These are phyloP conservation scores for Naganishia liquefaciens DNA, from an alignment of 1,284 basidiomycete species.

Conservation along the genomic window DNA sequence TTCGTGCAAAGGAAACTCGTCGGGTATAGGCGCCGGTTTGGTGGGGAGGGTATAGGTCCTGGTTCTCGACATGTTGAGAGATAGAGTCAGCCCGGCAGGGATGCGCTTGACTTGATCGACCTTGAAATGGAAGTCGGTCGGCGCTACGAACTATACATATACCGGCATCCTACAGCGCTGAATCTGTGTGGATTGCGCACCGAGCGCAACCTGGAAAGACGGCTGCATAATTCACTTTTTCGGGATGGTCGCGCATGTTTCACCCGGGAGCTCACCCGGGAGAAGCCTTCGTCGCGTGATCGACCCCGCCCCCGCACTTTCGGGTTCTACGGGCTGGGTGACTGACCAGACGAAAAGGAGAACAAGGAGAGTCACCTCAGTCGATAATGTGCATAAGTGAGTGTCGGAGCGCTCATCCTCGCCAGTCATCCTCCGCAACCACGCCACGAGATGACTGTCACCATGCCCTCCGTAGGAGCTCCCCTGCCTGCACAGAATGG, in stretches of 20 bases:
- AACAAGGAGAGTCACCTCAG: no score
- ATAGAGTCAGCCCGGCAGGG: not conserved
- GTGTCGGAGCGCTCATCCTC: not conserved
- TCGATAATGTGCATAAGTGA: no score
- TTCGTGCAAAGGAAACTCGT: conserved; percentile 14
- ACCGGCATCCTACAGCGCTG: not conserved
- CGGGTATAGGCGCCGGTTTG: conserved; percentile 7
- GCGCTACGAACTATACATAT: no score
- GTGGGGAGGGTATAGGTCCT: conserved; percentile 15
- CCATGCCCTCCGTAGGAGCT: not conserved
- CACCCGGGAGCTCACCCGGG: not conserved
- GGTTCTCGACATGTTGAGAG: conserved; percentile 6
- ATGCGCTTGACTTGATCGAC: no score
- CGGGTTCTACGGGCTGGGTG: conserved; percentile 4
- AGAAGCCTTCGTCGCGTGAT: conserved; percentile 12
- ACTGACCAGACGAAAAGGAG: conserved; percentile 5
- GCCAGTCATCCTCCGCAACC: not conserved
- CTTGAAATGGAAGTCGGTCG: no score
- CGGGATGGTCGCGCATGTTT: conserved; percentile 6
- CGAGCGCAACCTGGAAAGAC: conserved; percentile 1
- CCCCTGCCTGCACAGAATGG: not conserved
- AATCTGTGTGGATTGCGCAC: not conserved
- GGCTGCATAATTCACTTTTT: not conserved
- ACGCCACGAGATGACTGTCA: conserved; percentile 1
- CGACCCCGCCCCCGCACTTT: conserved; percentile 19